Base-by-base conservation (phyloP, 1,284 basidiomycete genomes). In the Earliella scabrosa region DNA sequence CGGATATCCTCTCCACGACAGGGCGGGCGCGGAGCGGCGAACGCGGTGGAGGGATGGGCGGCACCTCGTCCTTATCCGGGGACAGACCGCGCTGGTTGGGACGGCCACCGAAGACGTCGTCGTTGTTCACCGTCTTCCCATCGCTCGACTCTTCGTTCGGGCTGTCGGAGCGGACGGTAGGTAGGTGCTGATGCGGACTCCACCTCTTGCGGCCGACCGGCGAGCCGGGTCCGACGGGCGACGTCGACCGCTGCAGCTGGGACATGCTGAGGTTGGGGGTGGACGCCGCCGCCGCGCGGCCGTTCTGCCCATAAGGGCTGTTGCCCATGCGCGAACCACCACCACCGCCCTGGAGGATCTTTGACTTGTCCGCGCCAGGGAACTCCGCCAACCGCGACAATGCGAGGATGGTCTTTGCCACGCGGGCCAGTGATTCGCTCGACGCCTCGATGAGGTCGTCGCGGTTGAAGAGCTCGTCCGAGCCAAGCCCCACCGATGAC, bases 371-470 rank as follows among this genome's bases (percentile, higher is more conserved):
- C 38, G 74, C 63, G 9, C 69, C 56, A 27, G 81, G 82, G 8
- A 75, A 72, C 60, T 88, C 88, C 52, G 81, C 82, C 55, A 83
- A 78, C 64, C 82, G 78, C 50, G 88, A 79, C 26, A 93, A 74
- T 10, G 86, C 79, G 38, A 90, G 77, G 45, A 93, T 80, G 24
- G 86, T 86, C 54, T 74, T 76, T 31, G 89, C 87, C 39, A 92
- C 89, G 43, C 86, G 80, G 29, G 80, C 82, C 32, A 90, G 75
- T 21, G 80, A 78, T 61, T 88, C 86, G 34, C 79, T 74, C 6
- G 80, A 79, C 20, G 75, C 78, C 64, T 85, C 82, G 27, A 83
- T 80, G 50, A 93, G 77, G 68, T 92, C 89, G 63, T 90, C 86
- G 10, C 77, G 76, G 50, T 81, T 77, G 70, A 92, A 93, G 40